Conservation (phyloP, 2,329 filamentous ascomycete genomes). For the Nothopassalora personata region DNA sequence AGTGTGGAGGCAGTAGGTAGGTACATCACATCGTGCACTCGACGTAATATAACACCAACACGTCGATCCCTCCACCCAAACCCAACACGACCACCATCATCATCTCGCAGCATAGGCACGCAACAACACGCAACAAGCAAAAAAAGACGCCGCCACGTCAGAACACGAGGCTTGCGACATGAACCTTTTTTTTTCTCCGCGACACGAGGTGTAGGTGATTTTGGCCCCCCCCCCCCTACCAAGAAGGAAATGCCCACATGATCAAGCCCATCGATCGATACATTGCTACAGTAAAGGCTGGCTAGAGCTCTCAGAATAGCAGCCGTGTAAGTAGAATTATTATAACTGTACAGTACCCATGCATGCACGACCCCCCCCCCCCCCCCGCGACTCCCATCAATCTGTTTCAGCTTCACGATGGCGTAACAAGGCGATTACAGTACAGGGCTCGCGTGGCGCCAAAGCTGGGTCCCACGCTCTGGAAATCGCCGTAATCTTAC, state of each 20-base stretch:
- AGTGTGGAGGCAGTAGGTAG: too few species aligned
- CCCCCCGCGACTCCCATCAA: too few species aligned
- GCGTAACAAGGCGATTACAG: conserved; percentile 6
- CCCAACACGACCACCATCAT: background rate
- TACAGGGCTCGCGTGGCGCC: conserved; percentile 10
- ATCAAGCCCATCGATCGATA: too few species aligned
- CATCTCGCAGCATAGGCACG: background rate
- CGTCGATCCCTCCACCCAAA: background rate
- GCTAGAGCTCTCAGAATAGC: background rate
- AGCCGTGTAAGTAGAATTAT: too few species aligned
- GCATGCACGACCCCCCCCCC: background rate
- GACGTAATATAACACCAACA: background rate
- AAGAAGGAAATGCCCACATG: background rate
- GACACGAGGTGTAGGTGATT: background rate
- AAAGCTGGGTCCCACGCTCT: background rate
- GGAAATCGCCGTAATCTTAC: conserved; percentile 11
- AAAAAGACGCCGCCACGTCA: background rate
- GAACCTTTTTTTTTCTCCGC: background rate
- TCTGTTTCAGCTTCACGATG: conserved; percentile 11
- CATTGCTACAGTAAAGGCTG: too few species aligned
- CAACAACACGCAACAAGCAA: background rate
- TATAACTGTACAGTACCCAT: too few species aligned
- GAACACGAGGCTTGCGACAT: background rate
- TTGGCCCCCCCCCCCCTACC: background rate
- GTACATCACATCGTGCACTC: too few species aligned